Evolutionary conservation across 2,329 filamentous ascomycete species (phyloP).

Genomic region (Thelonectria rubi): DNA sequence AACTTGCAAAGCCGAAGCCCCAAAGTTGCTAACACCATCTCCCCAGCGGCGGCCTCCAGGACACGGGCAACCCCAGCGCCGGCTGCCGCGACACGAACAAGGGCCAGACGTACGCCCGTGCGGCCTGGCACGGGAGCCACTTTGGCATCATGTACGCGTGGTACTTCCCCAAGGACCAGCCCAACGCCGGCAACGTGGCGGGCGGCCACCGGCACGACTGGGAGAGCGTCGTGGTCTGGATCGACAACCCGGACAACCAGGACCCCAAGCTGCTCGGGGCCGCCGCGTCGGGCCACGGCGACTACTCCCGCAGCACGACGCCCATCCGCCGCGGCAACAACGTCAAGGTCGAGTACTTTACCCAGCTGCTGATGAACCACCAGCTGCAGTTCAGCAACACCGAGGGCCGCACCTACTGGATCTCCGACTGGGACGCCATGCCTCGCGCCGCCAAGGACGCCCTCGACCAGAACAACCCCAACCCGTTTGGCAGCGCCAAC

Average conservation of each 20-base stretch:
- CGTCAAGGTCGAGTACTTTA: conserved; percentile 47
- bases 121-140: conserved; percentile 39
- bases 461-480: conserved; percentile 45
- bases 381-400: conserved; percentile 47
- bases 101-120: conserved; percentile 52
- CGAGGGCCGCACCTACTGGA: conserved; percentile 49
- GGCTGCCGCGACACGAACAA: conserved; percentile 45
- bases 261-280: conserved; percentile 44
- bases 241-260: conserved; percentile 40
- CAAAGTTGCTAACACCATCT: not conserved
- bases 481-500: conserved; percentile 50
- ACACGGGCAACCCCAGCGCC: conserved; percentile 42
- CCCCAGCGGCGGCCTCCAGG: conserved; percentile 47
- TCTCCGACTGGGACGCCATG: conserved; percentile 56
- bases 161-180: conserved; percentile 58
- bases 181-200: conserved; percentile 41
- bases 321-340: conserved; percentile 35
- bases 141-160: conserved; percentile 54
- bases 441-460: conserved; percentile 46
- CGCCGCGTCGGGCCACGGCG: conserved; percentile 50
- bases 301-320: conserved; percentile 41
- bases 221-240: conserved; percentile 49
- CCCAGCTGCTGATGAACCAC: conserved; percentile 47
- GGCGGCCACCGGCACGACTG: conserved; percentile 54
- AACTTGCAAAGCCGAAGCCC: too few species aligned